Percentiles rank a stretch among this genome's conserved stretches.
These are phyloP conservation scores for Kwoniella dendrophila DNA, from an alignment of 768 basidiomycete genomes.

Conservation along the genomic window DNA sequence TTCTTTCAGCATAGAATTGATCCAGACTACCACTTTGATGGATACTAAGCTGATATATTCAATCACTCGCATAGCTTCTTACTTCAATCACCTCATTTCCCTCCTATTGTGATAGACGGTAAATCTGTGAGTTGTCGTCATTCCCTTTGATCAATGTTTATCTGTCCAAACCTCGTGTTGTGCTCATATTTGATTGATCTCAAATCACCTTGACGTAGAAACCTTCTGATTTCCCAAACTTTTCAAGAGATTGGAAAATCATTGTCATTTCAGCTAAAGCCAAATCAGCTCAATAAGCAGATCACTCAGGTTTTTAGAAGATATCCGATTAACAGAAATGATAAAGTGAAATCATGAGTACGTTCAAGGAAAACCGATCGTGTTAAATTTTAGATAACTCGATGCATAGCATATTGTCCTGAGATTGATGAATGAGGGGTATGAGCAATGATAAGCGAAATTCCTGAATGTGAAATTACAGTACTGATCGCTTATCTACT, in stretches of 20 bases:
- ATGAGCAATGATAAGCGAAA: too few relatives aligned
- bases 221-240: slow-evolving; percentile 20
- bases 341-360: too few relatives aligned
- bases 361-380: too few relatives aligned
- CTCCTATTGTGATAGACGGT: slow-evolving; percentile 17
- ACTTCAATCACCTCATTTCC: slow-evolving; percentile 8
- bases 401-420: too few relatives aligned
- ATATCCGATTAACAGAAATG: background rate
- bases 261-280: slow-evolving; percentile 15
- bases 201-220: background rate
- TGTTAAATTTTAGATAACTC: too few relatives aligned
- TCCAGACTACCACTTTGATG: background rate
- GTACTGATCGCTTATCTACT: too few relatives aligned
- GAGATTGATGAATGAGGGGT: too few relatives aligned
- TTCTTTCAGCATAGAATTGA: too few relatives aligned
- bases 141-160: background rate
- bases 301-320: background rate
- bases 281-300: slow-evolving; percentile 1
- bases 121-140: slow-evolving; percentile 6
- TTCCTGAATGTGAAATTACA: too few relatives aligned
- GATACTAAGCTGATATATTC: background rate
- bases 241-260: slow-evolving; percentile 23
- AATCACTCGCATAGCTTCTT: slow-evolving; percentile 6
- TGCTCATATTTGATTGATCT: background rate
- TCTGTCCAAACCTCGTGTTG: background rate